These are phyloP conservation scores for Astrephomene gubernaculifera DNA, from an alignment of 139 green algal genomes.

Conservation along the genomic window DNA sequence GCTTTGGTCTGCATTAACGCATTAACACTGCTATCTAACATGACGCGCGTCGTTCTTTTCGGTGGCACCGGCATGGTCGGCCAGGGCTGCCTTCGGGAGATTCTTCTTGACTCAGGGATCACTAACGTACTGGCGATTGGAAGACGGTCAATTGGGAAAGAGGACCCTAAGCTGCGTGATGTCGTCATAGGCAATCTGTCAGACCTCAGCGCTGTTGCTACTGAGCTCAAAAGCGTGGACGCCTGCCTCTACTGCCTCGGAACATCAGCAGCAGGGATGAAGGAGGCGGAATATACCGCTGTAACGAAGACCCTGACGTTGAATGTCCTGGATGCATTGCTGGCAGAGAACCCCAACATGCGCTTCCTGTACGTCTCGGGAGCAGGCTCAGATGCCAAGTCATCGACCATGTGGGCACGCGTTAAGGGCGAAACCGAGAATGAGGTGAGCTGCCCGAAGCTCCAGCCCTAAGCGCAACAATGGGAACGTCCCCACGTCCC, in stretches of 20 bases:
- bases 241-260: constrained; percentile 30
- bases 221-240: not conserved
- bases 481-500: not conserved
- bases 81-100: constrained; percentile 16
- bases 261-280: not conserved
- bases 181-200: not conserved
- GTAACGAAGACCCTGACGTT: constrained; percentile 23
- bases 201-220: not conserved
- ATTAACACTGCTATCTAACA: too few species aligned
- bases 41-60: constrained; percentile 20
- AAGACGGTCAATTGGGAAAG: not conserved
- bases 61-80: constrained; percentile 11
- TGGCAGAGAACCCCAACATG: constrained; percentile 14
- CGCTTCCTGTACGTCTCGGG: constrained; percentile 23
- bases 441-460: not conserved
- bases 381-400: not conserved
- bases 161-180: constrained; percentile 13
- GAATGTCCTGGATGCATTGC: not conserved
- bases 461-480: too few species aligned
- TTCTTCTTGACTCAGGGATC: not conserved
- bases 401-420: constrained; percentile 11
- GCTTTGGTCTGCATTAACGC: too few species aligned
- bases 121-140: not conserved
- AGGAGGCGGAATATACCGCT: not conserved
- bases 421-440: constrained; percentile 36